Evolutionary conservation across 2,329 filamentous ascomycete genomes (phyloP).

Genomic region (Thermoascus crustaceus): DNA sequence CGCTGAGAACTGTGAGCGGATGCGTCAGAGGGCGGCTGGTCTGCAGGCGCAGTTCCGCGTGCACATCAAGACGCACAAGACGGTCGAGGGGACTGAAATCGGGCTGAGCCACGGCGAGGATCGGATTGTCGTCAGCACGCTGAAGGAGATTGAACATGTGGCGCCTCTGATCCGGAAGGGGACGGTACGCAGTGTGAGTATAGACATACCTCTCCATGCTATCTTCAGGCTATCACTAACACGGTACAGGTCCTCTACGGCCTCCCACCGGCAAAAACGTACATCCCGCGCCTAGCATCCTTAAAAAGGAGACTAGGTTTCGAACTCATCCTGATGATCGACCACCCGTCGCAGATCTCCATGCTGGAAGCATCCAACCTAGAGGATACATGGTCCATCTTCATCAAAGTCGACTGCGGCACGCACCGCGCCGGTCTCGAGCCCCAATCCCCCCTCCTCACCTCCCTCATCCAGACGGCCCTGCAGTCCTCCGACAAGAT

Average conservation of each 20-base stretch:
- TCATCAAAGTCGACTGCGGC: conserved; percentile 33
- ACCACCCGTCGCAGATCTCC: conserved; percentile 27
- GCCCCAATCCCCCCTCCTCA: conserved; percentile 17
- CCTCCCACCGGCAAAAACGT: background rate
- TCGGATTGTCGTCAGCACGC: background rate
- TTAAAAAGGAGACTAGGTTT: background rate
- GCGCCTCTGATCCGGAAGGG: background rate
- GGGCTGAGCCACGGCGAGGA: background rate
- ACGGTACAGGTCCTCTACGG: background rate
- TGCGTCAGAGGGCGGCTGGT: background rate
- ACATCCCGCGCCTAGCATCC: background rate
- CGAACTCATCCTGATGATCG: conserved; percentile 11
- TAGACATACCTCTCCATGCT: background rate
- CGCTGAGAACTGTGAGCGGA: background rate
- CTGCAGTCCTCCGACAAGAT: conserved; percentile 22
- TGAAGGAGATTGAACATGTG: conserved; percentile 2
- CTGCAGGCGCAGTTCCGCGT: conserved; percentile 1
- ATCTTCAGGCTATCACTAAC: no score
- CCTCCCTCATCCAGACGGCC: conserved; percentile 18
- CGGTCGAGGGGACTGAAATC: conserved; percentile 1
- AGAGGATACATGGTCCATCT: conserved; percentile 26
- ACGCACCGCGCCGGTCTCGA: conserved; percentile 28
- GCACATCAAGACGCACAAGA: conserved; percentile 3
- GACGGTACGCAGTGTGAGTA: conserved; percentile 1
- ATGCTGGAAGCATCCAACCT: conserved; percentile 17